Base-by-base conservation (phyloP, 2,329 filamentous ascomycete species). In the Monosporascus sp. region DNA sequence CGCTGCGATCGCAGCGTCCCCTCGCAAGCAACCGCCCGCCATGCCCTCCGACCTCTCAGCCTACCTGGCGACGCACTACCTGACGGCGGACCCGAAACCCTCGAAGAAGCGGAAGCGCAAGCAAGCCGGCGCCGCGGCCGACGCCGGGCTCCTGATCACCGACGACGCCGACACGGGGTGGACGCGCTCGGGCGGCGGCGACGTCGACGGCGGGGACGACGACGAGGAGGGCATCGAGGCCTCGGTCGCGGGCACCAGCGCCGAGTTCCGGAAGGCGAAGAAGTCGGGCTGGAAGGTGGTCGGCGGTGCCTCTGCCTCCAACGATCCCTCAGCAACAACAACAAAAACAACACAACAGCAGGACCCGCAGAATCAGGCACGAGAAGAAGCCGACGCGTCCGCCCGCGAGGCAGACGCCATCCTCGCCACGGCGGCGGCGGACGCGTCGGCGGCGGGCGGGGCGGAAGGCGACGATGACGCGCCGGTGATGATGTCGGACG, bases 31-130 rank as follows among this genome's bases (percentile, higher is more conserved):
- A 14, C 31, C 31, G 31, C 31, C 31, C 31, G 14, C 11, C 31
- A 83, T 83, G 80, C 72, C 80, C 44, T 75, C 76, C 55, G 79
- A 83, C 60, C 80, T 97, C 59, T 86, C 90, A 54, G 84, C 85
- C 65, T 99, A 97, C 66, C 83, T 99, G 37, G 92, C 93, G 38
- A 87, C 90, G 57, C 94, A 91, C 70, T 99, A 99, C 69, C 85
- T 99, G 48, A 74, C 79, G 51, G 75, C 80, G 41, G 79, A 83
- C 56, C 70, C 76, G 6, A 82, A 81, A 57, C 77, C 80, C 18
- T 63, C 73, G 48, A 86, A 86, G 65, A 86, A 86, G 66, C 78
- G 81, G 56, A 87, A 86, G 72, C 78, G 81, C 63, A 86, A 85
- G 68, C 70, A 78, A 53, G 63, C 66, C 27, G 64, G 69, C 49